Base-by-base conservation (phyloP, 2,329 filamentous ascomycete species). In the Stemphylium beticola region DNA sequence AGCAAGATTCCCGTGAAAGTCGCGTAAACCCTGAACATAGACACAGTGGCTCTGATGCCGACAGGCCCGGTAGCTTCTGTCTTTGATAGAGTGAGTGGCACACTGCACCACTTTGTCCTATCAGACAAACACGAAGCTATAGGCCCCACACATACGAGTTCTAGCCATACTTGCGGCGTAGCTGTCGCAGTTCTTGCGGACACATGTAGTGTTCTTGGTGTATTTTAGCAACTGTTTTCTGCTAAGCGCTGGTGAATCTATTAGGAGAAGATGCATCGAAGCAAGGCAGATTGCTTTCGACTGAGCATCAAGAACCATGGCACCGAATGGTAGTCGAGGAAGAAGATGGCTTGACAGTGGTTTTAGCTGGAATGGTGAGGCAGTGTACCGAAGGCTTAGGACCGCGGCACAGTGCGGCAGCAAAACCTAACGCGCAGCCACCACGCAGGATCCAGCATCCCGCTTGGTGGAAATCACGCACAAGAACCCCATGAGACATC, bases 321-420 rank as follows among this genome's bases (percentile, higher is more conserved):
- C 26, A 4, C 11, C 29, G 32, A 47, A 8, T 17, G 10, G 32
- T 18, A 11, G 20, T 29, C 4, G 15, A 48, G 15, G 14, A 15
- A 12, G 12, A 32, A 24, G 10, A 26, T 24, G 17, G 36, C 17
- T 12, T 8, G 14, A 15, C 12, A 29, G 36, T 47, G 26, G 36
- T 36, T 53, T 26, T 53, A 48, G 36, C 43, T 20, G 29, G 29
- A 17, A 17, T 36, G 15, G 26, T 29, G 46, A 48, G 49, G 37
- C 43, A 53, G 49, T 48, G 49, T 48, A 31, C 18, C 29, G 18
- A 31, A 32, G 31, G 22, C 26, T 32, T 41, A n/a, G 26, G 45
- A 38, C 36, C 36, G 43, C 43, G 43, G 49, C 31, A 9, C 26
- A 37, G 36, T 41, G 49, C 31, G 49, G 49, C 46, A 22, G 40